Evolutionary conservation across 78 protist species (phyloP).

Genomic region (Paratrimastix pyriformis): DNA sequence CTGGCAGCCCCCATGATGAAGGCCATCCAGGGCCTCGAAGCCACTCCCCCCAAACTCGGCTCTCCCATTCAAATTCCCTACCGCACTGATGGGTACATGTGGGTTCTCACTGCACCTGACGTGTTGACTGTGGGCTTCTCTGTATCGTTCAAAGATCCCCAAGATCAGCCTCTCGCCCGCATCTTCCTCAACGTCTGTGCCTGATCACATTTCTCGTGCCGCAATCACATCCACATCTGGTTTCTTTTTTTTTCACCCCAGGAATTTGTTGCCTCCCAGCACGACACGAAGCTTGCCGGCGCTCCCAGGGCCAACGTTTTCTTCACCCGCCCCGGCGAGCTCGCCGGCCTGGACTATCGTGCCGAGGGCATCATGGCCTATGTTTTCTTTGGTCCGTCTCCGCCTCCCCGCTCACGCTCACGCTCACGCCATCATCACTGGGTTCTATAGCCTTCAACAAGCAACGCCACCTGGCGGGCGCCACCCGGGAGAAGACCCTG

Average conservation of each 20-base stretch:
- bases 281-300: not conserved
- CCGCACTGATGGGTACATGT: slow-evolving; percentile 49
- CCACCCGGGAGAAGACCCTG: slow-evolving; percentile 34
- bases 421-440: not conserved
- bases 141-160: slow-evolving; percentile 52
- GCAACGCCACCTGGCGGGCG: slow-evolving; percentile 23
- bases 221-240: not conserved
- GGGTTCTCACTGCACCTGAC: slow-evolving; percentile 11
- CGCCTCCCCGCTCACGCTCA: slow-evolving; percentile 45
- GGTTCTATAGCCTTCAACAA: not conserved
- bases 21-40: slow-evolving; percentile 24
- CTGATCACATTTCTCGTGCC: not conserved
- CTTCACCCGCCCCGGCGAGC: slow-evolving; percentile 46
- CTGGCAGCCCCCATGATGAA: slow-evolving; percentile 60
- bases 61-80: slow-evolving; percentile 36
- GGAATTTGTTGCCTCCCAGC: slow-evolving; percentile 21
- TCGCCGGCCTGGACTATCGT: slow-evolving; percentile 48
- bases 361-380: slow-evolving; percentile 44
- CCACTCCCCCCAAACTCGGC: not conserved
- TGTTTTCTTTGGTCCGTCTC: slow-evolving; percentile 51
- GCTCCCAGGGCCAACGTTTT: too few relatives aligned
- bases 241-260: not conserved
- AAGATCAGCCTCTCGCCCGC: slow-evolving; percentile 55
- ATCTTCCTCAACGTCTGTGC: slow-evolving; percentile 52
- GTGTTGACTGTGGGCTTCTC: slow-evolving; percentile 58